Evolutionary conservation across 352 stramenopile species (phyloP).

Genomic region (Phytophthora boehmeriae): DNA sequence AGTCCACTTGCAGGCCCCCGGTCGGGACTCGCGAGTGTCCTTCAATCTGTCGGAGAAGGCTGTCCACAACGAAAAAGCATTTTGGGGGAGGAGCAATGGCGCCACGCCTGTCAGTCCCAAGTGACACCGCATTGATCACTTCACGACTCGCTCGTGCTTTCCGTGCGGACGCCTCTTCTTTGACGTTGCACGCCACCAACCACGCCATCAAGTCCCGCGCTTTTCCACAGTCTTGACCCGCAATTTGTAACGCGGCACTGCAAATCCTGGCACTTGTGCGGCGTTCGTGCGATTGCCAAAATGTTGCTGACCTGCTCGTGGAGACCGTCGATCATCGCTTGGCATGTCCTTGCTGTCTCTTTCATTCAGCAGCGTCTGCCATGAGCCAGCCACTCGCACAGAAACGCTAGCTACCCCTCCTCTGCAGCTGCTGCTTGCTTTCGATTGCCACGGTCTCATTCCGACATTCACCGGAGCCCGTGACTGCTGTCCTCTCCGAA

Average conservation of each 20-base stretch:
- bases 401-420: conserved; percentile 4
- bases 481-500: too few relatives aligned
- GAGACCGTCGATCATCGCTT: not conserved
- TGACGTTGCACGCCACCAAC: conserved; percentile 20
- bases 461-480: conserved; percentile 17
- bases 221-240: conserved; percentile 12
- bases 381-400: not conserved
- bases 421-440: conserved; percentile 11
- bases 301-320: conserved; percentile 2
- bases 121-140: not conserved
- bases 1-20: too few relatives aligned
- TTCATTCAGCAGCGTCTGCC: not conserved
- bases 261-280: conserved; percentile 24
- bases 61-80: too few relatives aligned
- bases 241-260: conserved; percentile 12
- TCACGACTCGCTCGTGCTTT: too few relatives aligned
- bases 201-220: not conserved
- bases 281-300: conserved; percentile 34
- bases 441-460: conserved; percentile 19
- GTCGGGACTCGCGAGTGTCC: too few relatives aligned
- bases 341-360: conserved; percentile 1
- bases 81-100: not conserved
- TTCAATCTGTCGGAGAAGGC: too few relatives aligned
- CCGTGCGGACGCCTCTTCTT: conserved; percentile 9
- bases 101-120: too few relatives aligned